A percentile compares a stretch with the other conserved stretches of the same genome.
Evolutionary conservation across 192 early-diverging fungal genomes (phyloP).

Genomic region (Coemansia javaensis): DNA sequence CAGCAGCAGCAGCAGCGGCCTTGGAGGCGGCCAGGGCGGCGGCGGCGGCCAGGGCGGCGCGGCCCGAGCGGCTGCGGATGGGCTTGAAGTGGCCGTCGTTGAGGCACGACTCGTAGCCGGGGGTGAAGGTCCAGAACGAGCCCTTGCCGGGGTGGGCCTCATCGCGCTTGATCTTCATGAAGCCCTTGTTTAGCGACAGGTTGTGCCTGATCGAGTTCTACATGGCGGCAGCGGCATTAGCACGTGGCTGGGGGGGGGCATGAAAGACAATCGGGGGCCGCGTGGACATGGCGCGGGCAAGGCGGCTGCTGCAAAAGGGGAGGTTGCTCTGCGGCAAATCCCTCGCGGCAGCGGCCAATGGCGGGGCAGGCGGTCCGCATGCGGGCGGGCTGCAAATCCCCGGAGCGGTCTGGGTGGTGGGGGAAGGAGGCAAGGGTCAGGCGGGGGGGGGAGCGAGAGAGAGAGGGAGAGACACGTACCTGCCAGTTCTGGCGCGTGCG

Average conservation of each 20-base stretch:
- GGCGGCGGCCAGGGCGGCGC: constrained; percentile 47
- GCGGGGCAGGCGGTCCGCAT: constrained; percentile 42
- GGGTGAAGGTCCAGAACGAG: constrained; percentile 69
- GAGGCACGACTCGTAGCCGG: constrained; percentile 49
- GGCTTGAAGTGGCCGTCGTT: constrained; percentile 51
- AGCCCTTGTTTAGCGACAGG: constrained; percentile 77
- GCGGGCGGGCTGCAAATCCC: constrained; percentile 41
- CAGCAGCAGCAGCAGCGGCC: constrained; percentile 1
- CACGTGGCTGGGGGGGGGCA: neutral
- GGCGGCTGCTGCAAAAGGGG: neutral
- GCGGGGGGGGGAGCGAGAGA: too few relatives aligned
- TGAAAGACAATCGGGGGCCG: constrained; percentile 10
- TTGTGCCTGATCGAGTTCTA: constrained; percentile 92
- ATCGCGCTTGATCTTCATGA: constrained; percentile 71
- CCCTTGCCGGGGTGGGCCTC: constrained; percentile 80
- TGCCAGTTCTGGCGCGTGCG: constrained; percentile 60
- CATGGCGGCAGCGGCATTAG: constrained; percentile 13
- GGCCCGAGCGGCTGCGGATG: constrained; percentile 49
- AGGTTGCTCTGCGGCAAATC: constrained; percentile 9
- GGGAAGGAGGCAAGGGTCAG: too few relatives aligned
- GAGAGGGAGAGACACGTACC: too few relatives aligned
- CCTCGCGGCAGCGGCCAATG: constrained; percentile 9
- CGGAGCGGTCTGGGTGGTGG: too few relatives aligned
- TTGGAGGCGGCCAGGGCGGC: constrained; percentile 42
- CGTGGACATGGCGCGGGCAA: neutral